A percentile compares a stretch with the other conserved stretches of the same genome.
These are phyloP conservation scores for Trichosporon ovoides DNA, from an alignment of 1,284 basidiomycete species.

Conservation along the genomic window DNA sequence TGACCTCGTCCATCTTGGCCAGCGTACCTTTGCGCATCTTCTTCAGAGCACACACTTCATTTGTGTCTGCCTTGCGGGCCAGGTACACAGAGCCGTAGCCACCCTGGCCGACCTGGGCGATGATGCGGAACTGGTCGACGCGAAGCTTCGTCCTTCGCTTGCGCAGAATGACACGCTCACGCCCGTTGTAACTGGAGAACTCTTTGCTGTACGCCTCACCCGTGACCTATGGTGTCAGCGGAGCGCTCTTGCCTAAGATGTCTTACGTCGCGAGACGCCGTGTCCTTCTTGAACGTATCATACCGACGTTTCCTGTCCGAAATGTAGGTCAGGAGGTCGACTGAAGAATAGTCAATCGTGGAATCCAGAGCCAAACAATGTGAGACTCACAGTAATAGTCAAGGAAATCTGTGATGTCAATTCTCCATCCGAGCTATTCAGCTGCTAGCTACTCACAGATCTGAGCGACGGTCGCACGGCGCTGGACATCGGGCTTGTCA, in stretches of 20 bases:
- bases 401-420: conserved; percentile 64
- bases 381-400: conserved; percentile 70
- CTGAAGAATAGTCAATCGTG: conserved; percentile 24
- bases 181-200: conserved; percentile 82
- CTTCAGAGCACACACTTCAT: conserved; percentile 91
- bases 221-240: conserved; percentile 41
- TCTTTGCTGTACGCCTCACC: conserved; percentile 66
- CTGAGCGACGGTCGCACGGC: conserved; percentile 92
- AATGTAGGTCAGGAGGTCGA: conserved; percentile 83
- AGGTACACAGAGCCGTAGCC: conserved; percentile 94
- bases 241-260: neutral
- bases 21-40: conserved; percentile 90
- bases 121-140: conserved; percentile 87
- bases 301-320: conserved; percentile 75
- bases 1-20: conserved; percentile 90
- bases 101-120: conserved; percentile 93
- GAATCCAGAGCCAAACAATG: neutral
- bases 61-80: conserved; percentile 81
- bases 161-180: conserved; percentile 84
- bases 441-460: conserved; percentile 60
- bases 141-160: conserved; percentile 78
- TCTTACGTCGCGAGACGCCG: conserved; percentile 59
- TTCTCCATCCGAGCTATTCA: neutral
- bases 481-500: conserved; percentile 74
- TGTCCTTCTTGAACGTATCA: conserved; percentile 75